Conservation (phyloP, 1,139 yeast genomes). For the Taphrina wiesneri region DNA sequence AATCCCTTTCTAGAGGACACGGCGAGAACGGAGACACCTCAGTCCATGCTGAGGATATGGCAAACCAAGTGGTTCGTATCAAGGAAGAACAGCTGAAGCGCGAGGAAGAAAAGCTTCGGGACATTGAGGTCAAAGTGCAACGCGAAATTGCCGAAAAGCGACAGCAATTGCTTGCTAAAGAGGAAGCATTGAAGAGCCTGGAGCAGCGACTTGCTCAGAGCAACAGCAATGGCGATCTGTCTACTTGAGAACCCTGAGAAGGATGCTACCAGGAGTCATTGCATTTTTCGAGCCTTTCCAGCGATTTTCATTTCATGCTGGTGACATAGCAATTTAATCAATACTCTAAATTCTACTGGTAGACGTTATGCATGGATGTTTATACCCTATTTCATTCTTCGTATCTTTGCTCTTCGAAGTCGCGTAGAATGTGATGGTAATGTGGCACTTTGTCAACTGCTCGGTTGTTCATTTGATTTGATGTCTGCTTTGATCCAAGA, state of each 20-base stretch:
- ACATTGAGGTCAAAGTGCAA: constrained; percentile 70
- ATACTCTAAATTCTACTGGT: neutral
- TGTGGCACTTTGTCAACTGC: neutral
- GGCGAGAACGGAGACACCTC: constrained; percentile 16
- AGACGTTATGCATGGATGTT: neutral
- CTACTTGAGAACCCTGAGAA: neutral
- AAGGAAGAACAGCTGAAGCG: constrained; percentile 51
- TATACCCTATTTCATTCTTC: neutral
- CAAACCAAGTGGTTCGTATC: constrained; percentile 47
- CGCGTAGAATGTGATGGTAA: no score
- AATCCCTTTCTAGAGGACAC: constrained; percentile 58
- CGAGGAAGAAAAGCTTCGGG: constrained; percentile 49
- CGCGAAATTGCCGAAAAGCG: constrained; percentile 82
- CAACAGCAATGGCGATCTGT: constrained; percentile 24
- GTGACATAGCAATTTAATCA: neutral
- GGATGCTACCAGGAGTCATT: neutral
- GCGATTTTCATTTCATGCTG: neutral
- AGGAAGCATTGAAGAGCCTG: constrained; percentile 78
- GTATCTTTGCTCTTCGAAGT: no score
- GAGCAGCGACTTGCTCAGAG: constrained; percentile 59
- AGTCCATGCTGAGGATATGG: constrained; percentile 47
- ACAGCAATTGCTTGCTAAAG: constrained; percentile 81
- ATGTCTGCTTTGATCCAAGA: neutral
- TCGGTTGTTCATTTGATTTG: neutral
- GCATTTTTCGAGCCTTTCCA: neutral